Evolutionary conservation across 441 rosid genomes (phyloP), one percentile per base, ranked within the genome.

Genomic region (Viola pubescens): DNA sequence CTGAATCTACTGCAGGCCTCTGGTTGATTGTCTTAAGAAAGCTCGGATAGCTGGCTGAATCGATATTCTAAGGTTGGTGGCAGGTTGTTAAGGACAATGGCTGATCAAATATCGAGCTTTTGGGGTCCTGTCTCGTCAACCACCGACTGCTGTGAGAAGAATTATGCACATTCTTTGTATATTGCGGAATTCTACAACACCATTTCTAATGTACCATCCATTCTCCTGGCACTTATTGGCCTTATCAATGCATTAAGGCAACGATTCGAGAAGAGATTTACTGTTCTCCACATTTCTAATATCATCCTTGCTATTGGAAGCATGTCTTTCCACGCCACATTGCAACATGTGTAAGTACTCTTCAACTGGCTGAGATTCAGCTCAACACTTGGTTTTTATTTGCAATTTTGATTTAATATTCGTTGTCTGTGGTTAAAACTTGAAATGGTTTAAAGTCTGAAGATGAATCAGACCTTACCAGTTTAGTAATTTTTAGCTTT

Each of bases 51-150:
- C 4, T 8, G 38, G 19, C 51, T 51, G 14, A 42, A 8, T 52
- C 11, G 19, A 42, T 42, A 34, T 52, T 16, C 8, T 41, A 10
- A 3, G 52, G 43, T 2, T 26, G 34, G 12, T 19, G 19, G n/a
- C 6, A 11, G 38, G 1, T 4, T 60, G 10, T 42, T 0, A 19
- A 26, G 48, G 26, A 75, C 73, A 73, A 90, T 90, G 97, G 90
- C 81, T 0, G 88, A 78, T 66, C 86, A 78, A 58, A 59, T 82
- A 61, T 76, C 94, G 9, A 88, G 89, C 68, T 88, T 88, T 70
- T 90, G 96, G 97, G 97, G 94, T 62, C 96, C 97, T 3, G 97
- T 90, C 63, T 86, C 94, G 10, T 82, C 94, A 42, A 77, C 70
- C 37, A 65, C 84, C 4, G 96, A 90, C 47, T 80, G 91, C 58